Evolutionary conservation across 2,329 filamentous ascomycete species (phyloP), one percentile per base, ranked within the genome.

Genomic region (Onygenales sp.): DNA sequence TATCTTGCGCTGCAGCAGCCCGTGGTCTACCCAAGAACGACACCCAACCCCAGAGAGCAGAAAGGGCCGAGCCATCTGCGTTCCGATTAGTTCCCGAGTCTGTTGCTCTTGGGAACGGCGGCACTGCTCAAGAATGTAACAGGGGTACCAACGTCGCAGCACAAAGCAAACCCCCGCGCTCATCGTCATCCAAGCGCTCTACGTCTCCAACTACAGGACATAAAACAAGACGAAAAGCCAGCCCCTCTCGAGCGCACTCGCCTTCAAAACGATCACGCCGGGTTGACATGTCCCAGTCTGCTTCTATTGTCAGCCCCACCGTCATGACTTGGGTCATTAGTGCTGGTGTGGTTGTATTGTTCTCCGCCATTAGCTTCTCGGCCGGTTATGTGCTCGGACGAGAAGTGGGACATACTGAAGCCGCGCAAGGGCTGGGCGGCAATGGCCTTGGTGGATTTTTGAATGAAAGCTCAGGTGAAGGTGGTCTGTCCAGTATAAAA

Each of bases 1-100:
- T 98, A 10, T 96, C 92, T n/a, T 95, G 89, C 63, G 92, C 90
- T 0, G 90, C 91, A 2, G 93, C 92, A 0, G 93, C 92, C 1
- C 82, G 93, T 43, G 86, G 87, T 3, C 75, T 93, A 13, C 83
- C 86, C 0, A 95, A 93, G 65, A 63, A 63, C 55, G 72, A 69
- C 46, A 64, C 57, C 41, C 65, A 66, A 46, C 69, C 49, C 36
- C 10, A 52, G 52, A 41, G 56, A 45, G 36, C 63, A 57, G 38
- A 63, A 48, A 62, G 64, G 14, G 54, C 68, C 1, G 55, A 61
- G 56, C 77, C 80, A 10, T 70, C 73, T 7, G 72, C 78, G 1
- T 76, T 85, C 47, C 75, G 81, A 31, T 69, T 85, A 21, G 77
- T 85, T 0, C 77, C 82, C 0, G 80, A 83, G 61, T 82, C 81